Conservation (phyloP, 176 grass and related monocot species). For the Musa beccarii region DNA sequence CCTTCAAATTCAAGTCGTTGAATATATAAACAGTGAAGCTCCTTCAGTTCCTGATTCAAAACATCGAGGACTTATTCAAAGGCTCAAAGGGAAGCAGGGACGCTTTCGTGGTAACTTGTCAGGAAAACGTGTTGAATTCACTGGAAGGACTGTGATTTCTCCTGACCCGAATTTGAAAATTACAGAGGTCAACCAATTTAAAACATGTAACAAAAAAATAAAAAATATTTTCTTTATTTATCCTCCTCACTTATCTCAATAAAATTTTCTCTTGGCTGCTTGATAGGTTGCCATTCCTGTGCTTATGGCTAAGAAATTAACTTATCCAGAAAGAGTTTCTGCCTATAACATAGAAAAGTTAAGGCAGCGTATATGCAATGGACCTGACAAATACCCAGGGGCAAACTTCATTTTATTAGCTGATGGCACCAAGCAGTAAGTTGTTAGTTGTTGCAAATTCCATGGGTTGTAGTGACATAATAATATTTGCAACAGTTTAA, state of each 20-base stretch:
- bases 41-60: constrained; percentile 67
- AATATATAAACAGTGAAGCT: constrained; percentile 87
- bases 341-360: constrained; percentile 84
- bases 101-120: constrained; percentile 96
- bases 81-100: constrained; percentile 90
- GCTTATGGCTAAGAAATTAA: constrained; percentile 79
- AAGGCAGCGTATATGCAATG: constrained; percentile 72
- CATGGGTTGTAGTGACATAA: background rate
- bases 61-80: constrained; percentile 71
- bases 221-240: background rate
- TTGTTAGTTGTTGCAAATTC: constrained; percentile 13
- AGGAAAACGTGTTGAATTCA: constrained; percentile 92
- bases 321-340: constrained; percentile 85
- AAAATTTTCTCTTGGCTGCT: constrained; percentile 4
- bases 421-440: constrained; percentile 65
- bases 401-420: constrained; percentile 64
- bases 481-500: background rate
- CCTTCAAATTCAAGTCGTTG: constrained; percentile 85
- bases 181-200: constrained; percentile 44
- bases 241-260: background rate
- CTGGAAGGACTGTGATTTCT: constrained; percentile 96
- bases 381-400: constrained; percentile 84
- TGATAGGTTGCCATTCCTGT: constrained; percentile 81
- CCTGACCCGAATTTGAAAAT: constrained; percentile 99
- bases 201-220: background rate